Evolutionary conservation across 176 grass and related monocot genomes (phyloP), one percentile per base, ranked within the genome.

Genomic region (Oryza nivara): DNA sequence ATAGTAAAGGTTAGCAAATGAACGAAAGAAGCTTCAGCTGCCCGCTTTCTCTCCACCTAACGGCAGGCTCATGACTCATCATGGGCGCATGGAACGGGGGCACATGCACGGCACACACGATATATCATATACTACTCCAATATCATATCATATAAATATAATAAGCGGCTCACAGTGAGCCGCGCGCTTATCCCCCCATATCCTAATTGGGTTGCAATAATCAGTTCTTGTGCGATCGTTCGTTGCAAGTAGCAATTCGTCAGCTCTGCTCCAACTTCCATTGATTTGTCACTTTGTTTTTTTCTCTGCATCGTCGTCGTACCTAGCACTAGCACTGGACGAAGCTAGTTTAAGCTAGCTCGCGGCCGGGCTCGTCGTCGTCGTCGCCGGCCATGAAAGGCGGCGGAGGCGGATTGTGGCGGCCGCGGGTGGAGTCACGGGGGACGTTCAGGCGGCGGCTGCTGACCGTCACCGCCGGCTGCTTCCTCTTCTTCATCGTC

Each of bases 401-500:
- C 74, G 75, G 70, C 34, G 81, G 11, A 49, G 16, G 16, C 40
- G 40, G 40, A 9, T 41, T 41, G 54, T 58, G 16, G 17, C 54
- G 19, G 54, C 22, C 77, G 26, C 91, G 87, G 46, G 56, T 88
- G 34, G 92, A 98, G 67, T 90, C 91, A 91, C 80, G 14, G 48
- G 48, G 48, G 48, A 5, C 1, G 48, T 5, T 51, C 4, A 52
- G 86, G 74, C 65, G 86, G 74, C 65, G 86, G 74, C 65, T 92
- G 41, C 84, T 87, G 19, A 79, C 77, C 70, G 78, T 95, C 72
- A 80, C 90, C 47, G 80, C 87, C 54, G 96, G 91, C 52, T 94
- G 81, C 86, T 96, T 89, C 83, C 66, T 94, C 79, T 80, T 99
- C 80, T 82, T 86, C 22, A 7, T 92, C 77, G 87, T 92, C 76